Base-by-base conservation (phyloP, 2,329 filamentous ascomycete genomes). In the Talaromyces pinophilus region DNA sequence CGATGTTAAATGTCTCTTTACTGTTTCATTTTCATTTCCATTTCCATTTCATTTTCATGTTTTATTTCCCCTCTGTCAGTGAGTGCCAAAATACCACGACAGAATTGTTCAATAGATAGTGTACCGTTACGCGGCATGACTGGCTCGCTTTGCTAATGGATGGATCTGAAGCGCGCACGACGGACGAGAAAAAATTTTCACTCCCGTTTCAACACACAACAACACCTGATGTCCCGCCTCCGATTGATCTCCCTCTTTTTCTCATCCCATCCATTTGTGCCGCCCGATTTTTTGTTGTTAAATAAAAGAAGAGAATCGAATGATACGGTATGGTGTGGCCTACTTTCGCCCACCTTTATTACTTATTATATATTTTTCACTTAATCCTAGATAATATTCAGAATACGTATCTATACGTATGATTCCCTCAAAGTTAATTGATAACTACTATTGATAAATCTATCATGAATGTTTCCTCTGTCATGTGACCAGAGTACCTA, bases 341-440 rank as follows among this genome's bases (percentile, higher is more conserved):
- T 75, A 76, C 73, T 75, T 72, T 70, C 74, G 75, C 74, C 73
- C 71, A 57, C 67, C 61, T 62, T 54, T 57, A 7, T n/a, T 44
- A 44, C 40, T 38, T 44, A 44, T 19, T 44, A 19, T 44, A 17
- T n/a, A n/a, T 42, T 17, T 17, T 7, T 6, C 15, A 25, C n/a
- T 17, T n/a, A 42, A 42, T 42, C 10, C n/a, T 22, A 46, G n/a
- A 22, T 46, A 3, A 8, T 25, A 25, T 25, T 25, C 25, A 25
- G 25, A 25, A 25, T 25, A 25, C 25, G 25, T 25, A 25, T 3
- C 25, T 40, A 3, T 15, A 15, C 3, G 1, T 15, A 15, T 15
- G 11, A 5, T 40, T 13, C 5, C 25, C 25, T 25, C 4, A 0
- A 25, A 25, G 25, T 25, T 25, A 25, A 25, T 25, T 25, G 25